phyloP scores from a whole-genome alignment of 139 green algal genomes.

The Coccomyxa sp. region DNA sequence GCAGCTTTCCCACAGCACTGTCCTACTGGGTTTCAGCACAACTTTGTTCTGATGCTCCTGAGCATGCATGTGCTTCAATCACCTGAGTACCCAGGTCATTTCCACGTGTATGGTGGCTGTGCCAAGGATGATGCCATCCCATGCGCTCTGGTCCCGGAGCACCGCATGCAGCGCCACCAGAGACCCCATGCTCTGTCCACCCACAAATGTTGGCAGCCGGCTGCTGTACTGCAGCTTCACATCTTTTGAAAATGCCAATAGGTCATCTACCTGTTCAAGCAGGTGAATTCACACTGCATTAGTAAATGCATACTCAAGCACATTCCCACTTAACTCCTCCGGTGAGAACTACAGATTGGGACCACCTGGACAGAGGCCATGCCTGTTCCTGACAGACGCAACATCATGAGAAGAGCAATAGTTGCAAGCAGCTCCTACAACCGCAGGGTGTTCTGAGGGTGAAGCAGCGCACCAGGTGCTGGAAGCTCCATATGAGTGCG shows the following conservation, averaged over 20 bases:
- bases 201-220: slow-evolving; percentile 37
- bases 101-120: slow-evolving; percentile 67
- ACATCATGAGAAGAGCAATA: not conserved
- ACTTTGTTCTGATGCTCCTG: not conserved
- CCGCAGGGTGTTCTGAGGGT: not conserved
- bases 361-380: not conserved
- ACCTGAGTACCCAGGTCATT: slow-evolving; percentile 60
- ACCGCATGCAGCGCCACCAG: slow-evolving; percentile 40
- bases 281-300: not conserved
- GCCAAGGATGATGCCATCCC: slow-evolving; percentile 56
- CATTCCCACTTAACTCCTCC: not conserved
- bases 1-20: not conserved
- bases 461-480: slow-evolving; percentile 21
- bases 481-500: slow-evolving; percentile 19
- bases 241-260: slow-evolving; percentile 28
- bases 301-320: not conserved
- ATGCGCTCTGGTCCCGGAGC: slow-evolving; percentile 34
- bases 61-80: not conserved
- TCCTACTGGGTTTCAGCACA: not conserved
- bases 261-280: slow-evolving; percentile 40
- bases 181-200: slow-evolving; percentile 60
- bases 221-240: not conserved
- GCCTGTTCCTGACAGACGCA: not conserved
- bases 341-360: not conserved
- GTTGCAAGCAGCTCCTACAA: not conserved